A percentile compares a stretch with the other conserved stretches of the same genome.
Conservation (phyloP, 208 protist species). For the Angomonas ambiguus region DNA sequence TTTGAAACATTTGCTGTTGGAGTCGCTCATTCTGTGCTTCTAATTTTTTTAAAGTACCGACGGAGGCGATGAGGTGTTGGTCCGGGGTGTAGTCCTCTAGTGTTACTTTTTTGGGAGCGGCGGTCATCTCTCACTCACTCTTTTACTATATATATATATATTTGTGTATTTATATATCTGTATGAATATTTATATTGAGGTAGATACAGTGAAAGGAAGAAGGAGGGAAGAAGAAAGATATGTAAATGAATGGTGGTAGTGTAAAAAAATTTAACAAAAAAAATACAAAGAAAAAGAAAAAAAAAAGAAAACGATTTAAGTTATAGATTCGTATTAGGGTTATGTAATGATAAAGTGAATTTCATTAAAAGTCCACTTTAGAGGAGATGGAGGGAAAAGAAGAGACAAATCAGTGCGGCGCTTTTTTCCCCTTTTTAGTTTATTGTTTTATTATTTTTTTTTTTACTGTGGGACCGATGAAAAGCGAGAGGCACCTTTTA, state of each 20-base stretch:
- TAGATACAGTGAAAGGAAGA: too few species aligned
- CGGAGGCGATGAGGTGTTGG: constrained; percentile 60
- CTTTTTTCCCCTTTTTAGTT: too few species aligned
- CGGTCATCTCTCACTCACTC: neutral
- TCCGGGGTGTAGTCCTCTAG: constrained; percentile 38
- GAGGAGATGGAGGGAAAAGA: too few species aligned
- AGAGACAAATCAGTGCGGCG: too few species aligned
- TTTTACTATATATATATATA: neutral
- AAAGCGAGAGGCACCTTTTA: neutral
- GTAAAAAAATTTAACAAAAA: neutral
- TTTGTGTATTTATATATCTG: neutral
- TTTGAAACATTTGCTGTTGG: constrained; percentile 50
- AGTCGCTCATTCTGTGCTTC: constrained; percentile 46
- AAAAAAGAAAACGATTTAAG: neutral
- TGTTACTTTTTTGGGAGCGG: too few species aligned
- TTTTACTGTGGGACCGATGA: neutral
- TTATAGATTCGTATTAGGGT: neutral
- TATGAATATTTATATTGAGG: too few species aligned
- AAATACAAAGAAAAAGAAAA: neutral
- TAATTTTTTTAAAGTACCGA: constrained; percentile 59
- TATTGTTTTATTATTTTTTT: constrained; percentile 11
- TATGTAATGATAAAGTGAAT: too few species aligned
- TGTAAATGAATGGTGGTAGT: too few species aligned
- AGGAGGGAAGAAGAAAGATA: too few species aligned
- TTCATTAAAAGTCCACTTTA: too few species aligned